Conservation (phyloP, 768 basidiomycete species). For the Dentipellis fragilis region DNA sequence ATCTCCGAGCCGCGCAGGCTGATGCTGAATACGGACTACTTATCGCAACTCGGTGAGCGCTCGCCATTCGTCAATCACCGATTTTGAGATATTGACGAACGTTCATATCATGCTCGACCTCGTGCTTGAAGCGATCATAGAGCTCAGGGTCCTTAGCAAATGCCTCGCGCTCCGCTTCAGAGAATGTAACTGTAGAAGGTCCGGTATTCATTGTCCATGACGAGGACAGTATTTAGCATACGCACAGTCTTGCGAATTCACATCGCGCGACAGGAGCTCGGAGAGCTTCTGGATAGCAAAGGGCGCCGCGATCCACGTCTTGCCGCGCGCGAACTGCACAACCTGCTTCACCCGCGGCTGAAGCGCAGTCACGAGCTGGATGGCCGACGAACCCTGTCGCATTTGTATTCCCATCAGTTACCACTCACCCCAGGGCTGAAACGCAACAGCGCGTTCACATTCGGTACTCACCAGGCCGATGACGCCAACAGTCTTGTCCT, state of each 20-base stretch:
- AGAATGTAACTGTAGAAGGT: conserved; percentile 11
- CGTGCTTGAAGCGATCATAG: conserved; percentile 11
- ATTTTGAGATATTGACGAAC: too few relatives aligned
- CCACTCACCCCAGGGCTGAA: background rate
- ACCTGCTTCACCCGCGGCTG: conserved; percentile 14
- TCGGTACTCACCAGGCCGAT: conserved; percentile 16
- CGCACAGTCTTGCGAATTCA: conserved; percentile 2
- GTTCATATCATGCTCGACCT: conserved; percentile 15
- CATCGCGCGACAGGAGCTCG: conserved; percentile 6
- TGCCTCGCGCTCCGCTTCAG: conserved; percentile 12
- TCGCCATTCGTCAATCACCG: too few relatives aligned
- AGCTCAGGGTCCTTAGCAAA: conserved; percentile 13
- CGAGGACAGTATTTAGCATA: too few relatives aligned
- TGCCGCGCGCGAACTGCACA: conserved; percentile 16
- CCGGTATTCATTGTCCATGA: too few relatives aligned
- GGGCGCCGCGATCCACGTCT: conserved; percentile 14
- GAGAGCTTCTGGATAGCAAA: conserved; percentile 3
- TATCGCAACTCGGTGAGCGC: background rate
- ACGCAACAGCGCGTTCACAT: background rate
- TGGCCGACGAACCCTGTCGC: conserved; percentile 14
- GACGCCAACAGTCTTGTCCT: conserved; percentile 14
- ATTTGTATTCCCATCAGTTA: background rate
- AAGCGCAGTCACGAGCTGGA: conserved; percentile 18
- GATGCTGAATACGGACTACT: conserved; percentile 9
- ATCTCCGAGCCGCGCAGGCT: conserved; percentile 9